Percentiles rank a stretch among this genome's conserved stretches.
Conservation (phyloP, 495 filamentous ascomycete genomes). For the Penicillium manginii region DNA sequence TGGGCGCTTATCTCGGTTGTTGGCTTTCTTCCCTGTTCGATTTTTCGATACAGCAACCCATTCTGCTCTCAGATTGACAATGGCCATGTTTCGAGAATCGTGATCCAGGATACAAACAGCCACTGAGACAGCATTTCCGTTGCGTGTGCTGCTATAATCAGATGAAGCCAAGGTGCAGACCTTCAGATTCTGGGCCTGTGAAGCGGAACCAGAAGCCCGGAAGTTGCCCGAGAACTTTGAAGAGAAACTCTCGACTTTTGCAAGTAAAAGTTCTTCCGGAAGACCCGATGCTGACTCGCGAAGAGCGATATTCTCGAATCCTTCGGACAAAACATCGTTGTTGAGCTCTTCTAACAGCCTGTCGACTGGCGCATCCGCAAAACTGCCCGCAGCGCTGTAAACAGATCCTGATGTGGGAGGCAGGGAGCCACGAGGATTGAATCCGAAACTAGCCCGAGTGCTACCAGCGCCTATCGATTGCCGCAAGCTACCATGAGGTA, state of each 20-base stretch:
- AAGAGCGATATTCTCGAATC: constrained; percentile 70
- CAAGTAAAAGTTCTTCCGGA: constrained; percentile 72
- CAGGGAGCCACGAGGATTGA: constrained; percentile 46
- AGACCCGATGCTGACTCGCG: constrained; percentile 72
- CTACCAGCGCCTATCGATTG: constrained; percentile 77
- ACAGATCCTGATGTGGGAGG: constrained; percentile 46
- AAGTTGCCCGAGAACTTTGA: constrained; percentile 62
- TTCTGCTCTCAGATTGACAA: constrained; percentile 61
- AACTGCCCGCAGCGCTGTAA: constrained; percentile 53
- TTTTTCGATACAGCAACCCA: constrained; percentile 37
- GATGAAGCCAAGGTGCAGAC: constrained; percentile 68
- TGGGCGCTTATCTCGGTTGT: constrained; percentile 31
- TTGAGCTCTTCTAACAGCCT: constrained; percentile 73
- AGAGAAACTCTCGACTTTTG: constrained; percentile 71
- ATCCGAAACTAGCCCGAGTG: constrained; percentile 62
- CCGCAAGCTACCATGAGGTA: constrained; percentile 57
- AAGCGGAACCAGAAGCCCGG: constrained; percentile 54
- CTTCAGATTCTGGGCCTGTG: constrained; percentile 51
- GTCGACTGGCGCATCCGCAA: constrained; percentile 70
- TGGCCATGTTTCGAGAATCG: constrained; percentile 66
- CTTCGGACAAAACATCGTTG: constrained; percentile 63
- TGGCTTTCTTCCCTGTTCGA: constrained; percentile 35
- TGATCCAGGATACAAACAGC: constrained; percentile 71
- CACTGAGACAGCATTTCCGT: constrained; percentile 46
- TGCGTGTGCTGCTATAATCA: constrained; percentile 39